Conservation (phyloP, 495 filamentous ascomycete species). For the Glonium stellatum region DNA sequence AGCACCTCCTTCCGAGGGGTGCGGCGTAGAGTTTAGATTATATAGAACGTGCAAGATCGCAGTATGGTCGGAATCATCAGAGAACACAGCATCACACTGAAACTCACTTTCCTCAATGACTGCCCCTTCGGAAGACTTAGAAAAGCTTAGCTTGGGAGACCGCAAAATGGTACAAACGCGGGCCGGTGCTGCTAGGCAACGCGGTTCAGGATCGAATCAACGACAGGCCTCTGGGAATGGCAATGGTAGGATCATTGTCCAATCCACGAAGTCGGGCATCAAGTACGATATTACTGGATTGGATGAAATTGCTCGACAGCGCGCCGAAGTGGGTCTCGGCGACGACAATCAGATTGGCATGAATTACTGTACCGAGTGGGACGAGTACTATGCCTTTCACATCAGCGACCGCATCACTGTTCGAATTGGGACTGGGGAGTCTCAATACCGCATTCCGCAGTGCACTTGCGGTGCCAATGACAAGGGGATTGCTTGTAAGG, state of each 20-base stretch:
- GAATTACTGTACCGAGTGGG: conserved; percentile 18
- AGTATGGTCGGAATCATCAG: neutral
- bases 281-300: conserved; percentile 20
- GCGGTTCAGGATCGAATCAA: conserved; percentile 3
- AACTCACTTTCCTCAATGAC: conserved; percentile 21
- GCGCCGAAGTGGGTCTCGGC: conserved; percentile 16
- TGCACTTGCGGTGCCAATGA: conserved; percentile 27
- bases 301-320: conserved; percentile 13
- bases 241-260: conserved; percentile 8
- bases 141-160: conserved; percentile 22
- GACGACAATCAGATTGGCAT: conserved; percentile 27
- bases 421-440: conserved; percentile 8
- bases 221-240: neutral
- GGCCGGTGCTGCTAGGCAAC: conserved; percentile 21
- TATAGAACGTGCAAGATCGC: neutral
- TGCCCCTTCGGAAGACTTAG: conserved; percentile 17
- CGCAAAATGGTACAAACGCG: conserved; percentile 24
- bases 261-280: conserved; percentile 10
- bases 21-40: neutral
- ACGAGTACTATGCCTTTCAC: conserved; percentile 17
- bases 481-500: conserved; percentile 24
- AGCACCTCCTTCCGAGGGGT: neutral
- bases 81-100: neutral
- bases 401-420: conserved; percentile 25
- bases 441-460: conserved; percentile 8